phyloP scores from a whole-genome alignment of 257 asterid genomes.

The Perilla frutescens region DNA sequence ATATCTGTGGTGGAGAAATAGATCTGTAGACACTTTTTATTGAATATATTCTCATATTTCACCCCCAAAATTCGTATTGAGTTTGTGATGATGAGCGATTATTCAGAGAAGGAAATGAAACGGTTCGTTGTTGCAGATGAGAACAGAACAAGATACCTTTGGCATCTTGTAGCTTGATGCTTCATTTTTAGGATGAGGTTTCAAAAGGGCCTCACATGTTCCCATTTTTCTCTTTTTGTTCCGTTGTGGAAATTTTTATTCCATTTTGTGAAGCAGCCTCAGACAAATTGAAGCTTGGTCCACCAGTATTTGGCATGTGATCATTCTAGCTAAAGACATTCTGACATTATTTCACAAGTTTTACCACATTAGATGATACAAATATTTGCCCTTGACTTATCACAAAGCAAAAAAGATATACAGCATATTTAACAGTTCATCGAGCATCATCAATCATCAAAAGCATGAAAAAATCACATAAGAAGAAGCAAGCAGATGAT shows the following conservation, averaged over 20 bases:
- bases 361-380: not conserved
- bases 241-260: constrained; percentile 39
- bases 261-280: constrained; percentile 40
- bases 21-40: constrained; percentile 22
- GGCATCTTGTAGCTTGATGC: constrained; percentile 36
- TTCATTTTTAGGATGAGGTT: constrained; percentile 37
- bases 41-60: constrained; percentile 19
- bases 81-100: constrained; percentile 12
- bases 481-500: not conserved
- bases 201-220: constrained; percentile 49
- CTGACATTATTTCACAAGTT: not conserved
- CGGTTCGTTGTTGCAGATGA: constrained; percentile 11
- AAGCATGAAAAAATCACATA: not conserved
- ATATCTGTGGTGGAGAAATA: constrained; percentile 32
- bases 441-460: not conserved
- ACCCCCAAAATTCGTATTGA: not conserved
- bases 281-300: constrained; percentile 41
- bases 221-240: constrained; percentile 46
- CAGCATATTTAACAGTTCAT: too few relatives aligned
- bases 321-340: constrained; percentile 12
- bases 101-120: constrained; percentile 18
- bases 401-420: too few relatives aligned
- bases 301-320: constrained; percentile 33
- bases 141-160: constrained; percentile 28
- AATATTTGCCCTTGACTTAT: not conserved